Base-by-base conservation (phyloP, 2,329 filamentous ascomycete genomes). In the Talaromyces albobiverticillius region DNA sequence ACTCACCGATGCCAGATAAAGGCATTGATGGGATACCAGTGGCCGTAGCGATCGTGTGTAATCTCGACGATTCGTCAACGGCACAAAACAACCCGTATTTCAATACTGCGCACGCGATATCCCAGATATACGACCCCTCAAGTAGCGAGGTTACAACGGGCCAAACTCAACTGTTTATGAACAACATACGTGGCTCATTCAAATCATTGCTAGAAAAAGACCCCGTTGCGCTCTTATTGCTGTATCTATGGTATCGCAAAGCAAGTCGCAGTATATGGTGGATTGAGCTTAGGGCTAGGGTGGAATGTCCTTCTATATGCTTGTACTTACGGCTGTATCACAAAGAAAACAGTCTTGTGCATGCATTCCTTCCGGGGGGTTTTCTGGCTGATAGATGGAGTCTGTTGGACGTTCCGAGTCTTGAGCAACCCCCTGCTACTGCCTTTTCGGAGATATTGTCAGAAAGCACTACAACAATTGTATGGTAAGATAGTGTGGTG, bases 211-310 rank as follows among this genome's bases (percentile, higher is more conserved):
- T 32, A 11, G 14, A 48, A 3, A 73, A 53, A 11, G 73, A 77
- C 32, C 67, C 75, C 2, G 57, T 68, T 0, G 72, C 75, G 1
- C 65, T 78, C 0, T 40, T 76, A 47, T 34, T 78, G 32, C 57
- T 78, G 0, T 75, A 74, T 57, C 53, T 76, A 3, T 78, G 74
- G 75, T 78, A 76, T 43, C 61, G 63, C 18, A 76, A 75, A 60
- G 64, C 67, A 52, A 47, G 73, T 32, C 65, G 65, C 14, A 65
- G 65, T 60, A 68, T 76, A 57, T 78, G 75, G 75, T 78, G 73
- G 72, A 69, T 78, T 55, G 68, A 68, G 18, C 63, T 76, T 1
- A 65, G 75, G 31, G 71, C 73, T 1, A 66, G 66, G 49, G 66
- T 77, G 32, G 76, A 78, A 59, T 70, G 70, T 41, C 71, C 70